Evolutionary conservation across 148 eudicot genomes (phyloP).

Genomic region (Rhododendron williamsianum): DNA sequence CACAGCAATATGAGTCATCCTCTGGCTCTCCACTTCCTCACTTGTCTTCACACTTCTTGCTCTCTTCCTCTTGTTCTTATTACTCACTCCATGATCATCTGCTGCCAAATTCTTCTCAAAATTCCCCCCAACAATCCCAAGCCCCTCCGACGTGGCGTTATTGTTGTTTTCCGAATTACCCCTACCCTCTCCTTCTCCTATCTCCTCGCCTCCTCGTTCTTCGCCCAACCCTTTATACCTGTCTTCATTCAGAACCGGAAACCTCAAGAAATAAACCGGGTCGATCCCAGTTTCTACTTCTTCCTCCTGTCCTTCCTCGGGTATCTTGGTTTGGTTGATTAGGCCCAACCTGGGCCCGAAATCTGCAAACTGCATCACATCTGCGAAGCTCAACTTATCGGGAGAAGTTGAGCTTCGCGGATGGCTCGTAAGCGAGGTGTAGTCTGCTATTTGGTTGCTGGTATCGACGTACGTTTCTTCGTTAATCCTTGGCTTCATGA

Average conservation of each 20-base stretch:
- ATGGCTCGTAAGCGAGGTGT: slow-evolving; percentile 30
- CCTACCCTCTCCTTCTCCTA: slow-evolving; percentile 19
- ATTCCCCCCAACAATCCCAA: slow-evolving; percentile 27
- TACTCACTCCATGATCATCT: slow-evolving; percentile 21
- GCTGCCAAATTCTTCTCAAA: slow-evolving; percentile 12
- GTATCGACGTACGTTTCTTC: slow-evolving; percentile 18
- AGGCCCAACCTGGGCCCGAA: slow-evolving; percentile 75
- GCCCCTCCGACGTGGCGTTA: slow-evolving; percentile 3
- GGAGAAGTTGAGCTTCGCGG: slow-evolving; percentile 25
- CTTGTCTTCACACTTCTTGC: slow-evolving; percentile 71
- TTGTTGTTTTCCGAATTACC: slow-evolving; percentile 12
- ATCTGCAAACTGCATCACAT: slow-evolving; percentile 87
- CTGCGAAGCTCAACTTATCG: slow-evolving; percentile 65
- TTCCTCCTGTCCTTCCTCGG: neutral
- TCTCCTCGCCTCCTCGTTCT: slow-evolving; percentile 13
- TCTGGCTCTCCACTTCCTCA: slow-evolving; percentile 92
- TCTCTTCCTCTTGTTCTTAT: slow-evolving; percentile 76
- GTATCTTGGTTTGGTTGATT: slow-evolving; percentile 26
- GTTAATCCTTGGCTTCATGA: slow-evolving; percentile 15
- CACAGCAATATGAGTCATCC: slow-evolving; percentile 94
- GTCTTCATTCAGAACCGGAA: slow-evolving; percentile 58
- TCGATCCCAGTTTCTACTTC: slow-evolving; percentile 28
- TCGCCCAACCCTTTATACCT: slow-evolving; percentile 7
- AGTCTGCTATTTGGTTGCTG: slow-evolving; percentile 36
- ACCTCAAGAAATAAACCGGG: slow-evolving; percentile 61